Evolutionary conservation across 768 basidiomycete genomes (phyloP), one percentile per base, ranked within the genome.

Genomic region (Tricholoma flavovirens): DNA sequence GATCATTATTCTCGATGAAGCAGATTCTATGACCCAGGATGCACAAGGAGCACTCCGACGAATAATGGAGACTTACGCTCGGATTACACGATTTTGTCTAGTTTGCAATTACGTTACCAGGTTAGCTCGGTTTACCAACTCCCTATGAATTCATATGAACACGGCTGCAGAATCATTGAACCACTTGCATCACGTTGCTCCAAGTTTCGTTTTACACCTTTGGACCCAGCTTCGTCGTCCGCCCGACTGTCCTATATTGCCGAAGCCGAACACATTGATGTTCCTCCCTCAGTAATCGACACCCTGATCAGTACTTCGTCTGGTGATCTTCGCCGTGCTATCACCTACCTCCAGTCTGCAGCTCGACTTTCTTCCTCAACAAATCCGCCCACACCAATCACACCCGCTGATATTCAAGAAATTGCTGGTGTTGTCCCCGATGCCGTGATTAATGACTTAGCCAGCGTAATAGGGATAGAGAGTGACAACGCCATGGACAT

Each of bases 1-100:
- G 69, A 96, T 99, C 60, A 88, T 99, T 67, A 98, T 99, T 59
- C 83, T 99, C 22, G 97, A 99, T 64, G 97, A 99, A 73, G 97
- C 97, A 19, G 97, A 99, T 70, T 96, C 93, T 5, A 99, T 99
- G 97, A 99, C 97, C 5, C 96, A 98, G 73, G 97, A 99, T 67
- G 97, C 97, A 4, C 97, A 99, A 69, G 94, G 89, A 32, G 97
- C 97, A 0, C 76, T 99, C 38, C 81, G 97, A 40, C 83, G 97
- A n/a, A 98, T 98, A 68, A 99, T 99, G 97, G 97, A 99, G 72
- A 95, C 86, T n/a, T 94, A 98, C 65, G 92, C 92, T 15, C 82
- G 89, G 55, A 98, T 98, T 67, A 99, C 97, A 30, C 81, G 97
- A 4, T 99, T 99, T 74, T 99, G 97, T 71, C 77, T 99, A 19